Base-by-base conservation (phyloP, 73 alveolate species). In the Tetrahymena elliotti region DNA sequence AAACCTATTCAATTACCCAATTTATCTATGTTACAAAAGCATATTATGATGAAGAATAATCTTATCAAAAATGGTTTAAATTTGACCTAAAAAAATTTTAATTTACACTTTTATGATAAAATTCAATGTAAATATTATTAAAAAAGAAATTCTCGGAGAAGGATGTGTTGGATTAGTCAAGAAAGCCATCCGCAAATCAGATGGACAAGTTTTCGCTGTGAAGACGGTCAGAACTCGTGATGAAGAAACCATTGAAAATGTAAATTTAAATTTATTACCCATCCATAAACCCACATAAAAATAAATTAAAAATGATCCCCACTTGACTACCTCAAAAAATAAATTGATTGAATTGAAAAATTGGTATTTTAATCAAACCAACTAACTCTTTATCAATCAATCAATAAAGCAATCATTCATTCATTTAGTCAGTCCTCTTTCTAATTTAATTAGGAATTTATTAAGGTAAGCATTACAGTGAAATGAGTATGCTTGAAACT, bases 191-290 rank as follows among this genome's bases (percentile, higher is more conserved):
- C 53, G 96, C 22, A 83, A 83, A 52, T 37, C 53, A 27, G 96
- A 94, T 94, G 94, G 93, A 31, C n/a, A 94, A 38, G 94, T 83
- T 15, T 84, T 94, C 4, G 96, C 96, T 24, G 92, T 88, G 36
- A 94, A 94, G 92, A 94, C 94, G n/a, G 96, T 94, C 5, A 94
- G 93, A 83, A 94, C 96, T 10, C 94, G 93, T 94, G 94, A 88
- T 1, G 96, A 94, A 54, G 96, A 94, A 84, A 94, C 93, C 2
- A 93, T 94, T 6, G 52, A 94, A 47, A 94, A 94, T 94, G 96
- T 94, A 68, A 68, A 68, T 2, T 24, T 2, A 24, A 9, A 4
- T 68, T 27, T 68, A n/a, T 40, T 10, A 40, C 8, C 8, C 15
- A 40, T 40, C 54, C 15, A 40, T 40, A 10, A 40, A 40, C 15